Base-by-base conservation (phyloP, 2,329 filamentous ascomycete species). In the Chalaropsis ovoidea region DNA sequence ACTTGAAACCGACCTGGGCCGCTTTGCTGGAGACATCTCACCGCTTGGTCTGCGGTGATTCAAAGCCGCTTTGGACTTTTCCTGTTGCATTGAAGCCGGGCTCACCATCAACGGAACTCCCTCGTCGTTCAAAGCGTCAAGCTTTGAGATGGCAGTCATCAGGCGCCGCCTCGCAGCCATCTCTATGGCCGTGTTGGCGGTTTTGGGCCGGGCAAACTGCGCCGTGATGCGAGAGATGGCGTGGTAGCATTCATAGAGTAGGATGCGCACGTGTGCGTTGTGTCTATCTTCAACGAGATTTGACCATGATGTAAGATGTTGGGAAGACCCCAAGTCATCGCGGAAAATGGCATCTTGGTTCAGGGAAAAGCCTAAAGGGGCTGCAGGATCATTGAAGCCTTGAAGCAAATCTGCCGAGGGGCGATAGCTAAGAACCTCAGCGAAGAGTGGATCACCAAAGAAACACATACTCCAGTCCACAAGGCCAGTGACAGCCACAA, bases 241-340 rank as follows among this genome's bases (percentile, higher is more conserved):
- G 68, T 84, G 81, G 70, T 83, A 85, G 70, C 80, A 82, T 68
- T 80, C 77, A 72, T 86, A 86, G 2, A 86, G 72, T 1, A 85
- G 72, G 6, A 83, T 70, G 11, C 82, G 77, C 1, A 77, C 72
- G n/a, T 74, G 70, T 0, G 76, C 77, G 66, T 77, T 76, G n/a
- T 74, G 73, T 22, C 71, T 70, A 67, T 79, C 78, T 56, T 81
- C 77, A 56, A 82, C 73, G 1, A 78, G 68, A 42, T 52, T 71
- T 54, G 68, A 63, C 66, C 66, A 67, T 4, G 24, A 6, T 19
- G 43, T 27, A 3, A 56, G 15, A 19, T 27, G 31, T 10, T 41
- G 62, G 4, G 54, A 15, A 22, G 65, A 52, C 24, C 8, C 42
- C 11, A 61, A 42, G 8, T 22, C 22, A 11, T 35, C 42, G n/a